A percentile compares a stretch with the other conserved stretches of the same genome.
phyloP scores from a whole-genome alignment of 192 early-diverging fungal species.

The Rhizoclosmatium sp. region DNA sequence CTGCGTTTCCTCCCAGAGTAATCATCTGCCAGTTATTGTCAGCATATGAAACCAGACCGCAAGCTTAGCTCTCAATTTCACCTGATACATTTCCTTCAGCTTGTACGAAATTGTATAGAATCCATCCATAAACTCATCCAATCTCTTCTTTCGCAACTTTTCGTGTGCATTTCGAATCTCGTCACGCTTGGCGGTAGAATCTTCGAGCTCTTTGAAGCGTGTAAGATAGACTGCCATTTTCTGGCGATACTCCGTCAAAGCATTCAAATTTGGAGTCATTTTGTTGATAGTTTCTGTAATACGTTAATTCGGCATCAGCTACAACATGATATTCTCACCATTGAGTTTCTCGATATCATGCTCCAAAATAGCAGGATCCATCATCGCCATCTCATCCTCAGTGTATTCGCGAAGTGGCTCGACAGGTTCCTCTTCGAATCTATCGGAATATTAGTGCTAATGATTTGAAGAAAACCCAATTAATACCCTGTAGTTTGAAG shows the following conservation, averaged over 20 bases:
- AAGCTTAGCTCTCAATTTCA: constrained; percentile 25
- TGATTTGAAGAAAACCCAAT: not conserved
- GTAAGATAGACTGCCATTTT: constrained; percentile 78
- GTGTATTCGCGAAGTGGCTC: constrained; percentile 61
- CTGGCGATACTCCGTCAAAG: constrained; percentile 85
- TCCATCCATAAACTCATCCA: constrained; percentile 95
- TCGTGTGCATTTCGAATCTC: constrained; percentile 77
- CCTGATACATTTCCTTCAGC: constrained; percentile 99
- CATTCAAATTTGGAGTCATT: constrained; percentile 84
- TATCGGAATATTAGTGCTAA: constrained; percentile 21
- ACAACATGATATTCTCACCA: constrained; percentile 51
- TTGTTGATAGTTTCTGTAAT: constrained; percentile 50
- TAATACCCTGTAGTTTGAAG: constrained; percentile 48
- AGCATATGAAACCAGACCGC: not conserved
- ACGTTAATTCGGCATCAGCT: constrained; percentile 9
- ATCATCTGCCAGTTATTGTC: constrained; percentile 75
- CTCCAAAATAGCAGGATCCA: constrained; percentile 73
- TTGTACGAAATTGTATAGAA: constrained; percentile 92
- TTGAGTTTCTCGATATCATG: constrained; percentile 75
- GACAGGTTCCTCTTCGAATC: constrained; percentile 54
- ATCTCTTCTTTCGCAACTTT: constrained; percentile 73
- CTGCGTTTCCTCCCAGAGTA: constrained; percentile 97
- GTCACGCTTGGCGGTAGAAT: constrained; percentile 77
- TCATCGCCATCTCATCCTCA: constrained; percentile 67
- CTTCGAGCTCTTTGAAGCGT: constrained; percentile 78